phyloP scores from a whole-genome alignment of 495 filamentous ascomycete species.

The Viridothelium virens region DNA sequence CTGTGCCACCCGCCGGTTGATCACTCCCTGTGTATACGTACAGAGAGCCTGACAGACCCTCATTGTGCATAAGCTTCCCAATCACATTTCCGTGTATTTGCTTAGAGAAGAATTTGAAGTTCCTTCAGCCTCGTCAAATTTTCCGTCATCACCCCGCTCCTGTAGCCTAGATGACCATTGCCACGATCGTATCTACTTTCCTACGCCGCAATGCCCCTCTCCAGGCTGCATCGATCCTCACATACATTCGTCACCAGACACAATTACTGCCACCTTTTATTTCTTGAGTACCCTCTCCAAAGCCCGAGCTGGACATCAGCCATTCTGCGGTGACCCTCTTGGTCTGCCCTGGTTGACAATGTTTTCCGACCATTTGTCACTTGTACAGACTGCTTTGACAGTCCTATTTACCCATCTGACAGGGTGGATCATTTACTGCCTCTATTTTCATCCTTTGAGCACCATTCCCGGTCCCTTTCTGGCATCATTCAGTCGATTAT shows the following conservation, averaged over 20 bases:
- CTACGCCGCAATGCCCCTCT: background rate
- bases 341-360: background rate
- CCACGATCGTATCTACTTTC: background rate
- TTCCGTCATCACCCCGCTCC: too few species aligned
- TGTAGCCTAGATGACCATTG: too few species aligned
- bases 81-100: too few species aligned
- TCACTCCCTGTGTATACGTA: too few species aligned
- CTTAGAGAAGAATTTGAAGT: too few species aligned
- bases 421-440: conserved; percentile 11
- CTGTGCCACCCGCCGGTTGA: too few species aligned
- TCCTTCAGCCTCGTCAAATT: too few species aligned
- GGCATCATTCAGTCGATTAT: conserved; percentile 20
- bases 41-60: too few species aligned
- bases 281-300: background rate
- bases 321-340: background rate
- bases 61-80: too few species aligned
- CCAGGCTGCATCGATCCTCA: background rate
- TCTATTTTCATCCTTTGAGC: conserved; percentile 13
- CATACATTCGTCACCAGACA: background rate
- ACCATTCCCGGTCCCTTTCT: conserved; percentile 15
- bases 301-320: background rate
- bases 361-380: background rate
- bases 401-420: background rate
- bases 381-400: background rate
- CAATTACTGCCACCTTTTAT: background rate